phyloP scores from a whole-genome alignment of 306 rosid genomes.

The Fagus crenata region DNA sequence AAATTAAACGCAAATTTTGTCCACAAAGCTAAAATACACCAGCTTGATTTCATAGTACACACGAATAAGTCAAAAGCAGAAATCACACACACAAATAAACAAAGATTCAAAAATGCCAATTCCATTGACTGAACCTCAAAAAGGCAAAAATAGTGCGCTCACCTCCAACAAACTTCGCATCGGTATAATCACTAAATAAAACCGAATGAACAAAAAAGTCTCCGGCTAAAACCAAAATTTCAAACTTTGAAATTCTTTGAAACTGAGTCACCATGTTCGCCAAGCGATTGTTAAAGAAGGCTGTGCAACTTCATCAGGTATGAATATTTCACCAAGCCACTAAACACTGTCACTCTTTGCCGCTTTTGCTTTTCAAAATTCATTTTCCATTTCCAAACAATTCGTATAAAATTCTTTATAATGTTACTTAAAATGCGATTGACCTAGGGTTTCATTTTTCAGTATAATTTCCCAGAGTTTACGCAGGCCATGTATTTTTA shows the following conservation, averaged over 20 bases:
- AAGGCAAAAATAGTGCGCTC: no score
- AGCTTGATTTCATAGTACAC: not conserved
- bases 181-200: constrained; percentile 38
- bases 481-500: not conserved
- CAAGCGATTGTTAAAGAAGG: constrained; percentile 71
- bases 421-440: not conserved
- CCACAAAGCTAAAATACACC: no score
- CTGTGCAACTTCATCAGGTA: constrained; percentile 67
- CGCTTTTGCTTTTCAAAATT: not conserved
- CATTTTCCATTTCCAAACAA: not conserved
- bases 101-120: not conserved
- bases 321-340: not conserved
- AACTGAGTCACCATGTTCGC: constrained; percentile 64
- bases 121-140: constrained; percentile 28
- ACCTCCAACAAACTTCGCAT: constrained; percentile 15
- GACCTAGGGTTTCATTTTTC: constrained; percentile 29
- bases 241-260: not conserved
- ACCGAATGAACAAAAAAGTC: constrained; percentile 20
- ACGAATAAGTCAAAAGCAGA: not conserved
- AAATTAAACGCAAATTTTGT: no score
- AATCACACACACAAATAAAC: not conserved
- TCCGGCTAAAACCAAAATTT: not conserved
- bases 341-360: not conserved
- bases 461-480: not conserved
- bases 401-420: not conserved